Evolutionary conservation across 2,329 filamentous ascomycete genomes (phyloP).

Genomic region (Fusarium sublunatum): DNA sequence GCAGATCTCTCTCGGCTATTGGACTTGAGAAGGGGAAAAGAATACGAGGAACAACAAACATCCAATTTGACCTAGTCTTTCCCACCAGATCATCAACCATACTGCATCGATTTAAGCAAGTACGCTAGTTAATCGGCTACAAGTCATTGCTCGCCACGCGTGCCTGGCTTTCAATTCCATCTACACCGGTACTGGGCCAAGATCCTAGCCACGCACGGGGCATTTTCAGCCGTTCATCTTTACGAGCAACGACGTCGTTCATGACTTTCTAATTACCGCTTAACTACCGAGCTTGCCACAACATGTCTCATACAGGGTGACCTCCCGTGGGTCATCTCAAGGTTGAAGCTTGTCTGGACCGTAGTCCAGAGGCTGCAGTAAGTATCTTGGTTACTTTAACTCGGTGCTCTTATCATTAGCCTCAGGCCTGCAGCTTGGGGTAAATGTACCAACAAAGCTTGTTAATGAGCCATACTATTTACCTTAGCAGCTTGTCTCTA

Average conservation of each 20-base stretch:
- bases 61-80: slow-evolving; percentile 14
- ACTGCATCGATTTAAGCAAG: slow-evolving; percentile 22
- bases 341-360: slow-evolving; percentile 19
- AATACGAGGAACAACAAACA: slow-evolving; percentile 36
- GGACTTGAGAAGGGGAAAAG: slow-evolving; percentile 32
- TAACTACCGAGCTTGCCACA: slow-evolving; percentile 33
- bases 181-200: slow-evolving; percentile 6
- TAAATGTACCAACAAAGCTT: slow-evolving; percentile 29
- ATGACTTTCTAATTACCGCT: slow-evolving; percentile 34
- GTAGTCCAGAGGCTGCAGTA: slow-evolving; percentile 7
- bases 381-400: slow-evolving; percentile 23
- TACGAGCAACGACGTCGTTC: slow-evolving; percentile 30
- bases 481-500: not conserved
- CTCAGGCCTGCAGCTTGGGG: slow-evolving; percentile 21
- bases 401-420: slow-evolving; percentile 21
- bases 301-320: slow-evolving; percentile 24
- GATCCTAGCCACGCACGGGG: slow-evolving; percentile 23
- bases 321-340: slow-evolving; percentile 17
- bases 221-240: slow-evolving; percentile 28
- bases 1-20: slow-evolving; percentile 13
- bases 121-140: slow-evolving; percentile 13
- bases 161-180: slow-evolving; percentile 9
- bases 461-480: not conserved
- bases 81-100: slow-evolving; percentile 22
- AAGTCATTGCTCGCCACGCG: slow-evolving; percentile 28